Evolutionary conservation across 441 rosid genomes (phyloP).

Genomic region (Raphanus hybrid): DNA sequence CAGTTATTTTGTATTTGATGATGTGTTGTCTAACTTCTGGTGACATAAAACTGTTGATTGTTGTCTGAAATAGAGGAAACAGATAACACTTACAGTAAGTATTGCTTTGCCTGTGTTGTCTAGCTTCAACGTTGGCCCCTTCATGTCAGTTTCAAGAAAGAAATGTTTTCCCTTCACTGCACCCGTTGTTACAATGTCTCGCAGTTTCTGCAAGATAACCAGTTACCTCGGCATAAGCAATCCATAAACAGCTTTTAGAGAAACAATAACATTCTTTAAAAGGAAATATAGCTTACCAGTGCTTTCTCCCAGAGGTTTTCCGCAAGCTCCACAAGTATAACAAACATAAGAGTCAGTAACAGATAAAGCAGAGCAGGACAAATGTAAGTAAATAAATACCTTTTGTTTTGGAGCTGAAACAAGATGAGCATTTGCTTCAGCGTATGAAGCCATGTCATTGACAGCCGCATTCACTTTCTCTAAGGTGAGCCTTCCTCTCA

Average conservation of each 20-base stretch:
- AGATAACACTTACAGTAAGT: conserved; percentile 64
- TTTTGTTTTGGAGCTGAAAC: conserved; percentile 82
- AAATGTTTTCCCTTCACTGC: conserved; percentile 76
- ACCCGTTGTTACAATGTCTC: conserved; percentile 77
- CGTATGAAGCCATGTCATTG: conserved; percentile 84
- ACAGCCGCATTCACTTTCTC: conserved; percentile 93
- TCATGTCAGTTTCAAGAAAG: conserved; percentile 86
- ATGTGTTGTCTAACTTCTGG: neutral
- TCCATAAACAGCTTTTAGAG: neutral
- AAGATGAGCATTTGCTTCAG: conserved; percentile 84
- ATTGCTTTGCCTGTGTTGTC: conserved; percentile 93
- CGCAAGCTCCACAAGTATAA: conserved; percentile 56
- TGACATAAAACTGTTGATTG: neutral
- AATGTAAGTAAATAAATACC: conserved; percentile 45
- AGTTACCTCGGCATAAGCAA: neutral
- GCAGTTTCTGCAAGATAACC: conserved; percentile 59
- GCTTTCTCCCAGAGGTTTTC: conserved; percentile 91
- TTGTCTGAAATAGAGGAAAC: neutral
- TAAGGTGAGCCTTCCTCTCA: conserved; percentile 93
- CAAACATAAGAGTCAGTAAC: conserved; percentile 32
- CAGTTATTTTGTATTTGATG: neutral
- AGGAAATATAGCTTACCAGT: conserved; percentile 53
- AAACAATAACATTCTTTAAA: conserved; percentile 7
- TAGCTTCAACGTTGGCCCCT: conserved; percentile 85
- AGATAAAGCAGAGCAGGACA: neutral